Base-by-base conservation (phyloP, 768 basidiomycete species). In the Calocera cornea region DNA sequence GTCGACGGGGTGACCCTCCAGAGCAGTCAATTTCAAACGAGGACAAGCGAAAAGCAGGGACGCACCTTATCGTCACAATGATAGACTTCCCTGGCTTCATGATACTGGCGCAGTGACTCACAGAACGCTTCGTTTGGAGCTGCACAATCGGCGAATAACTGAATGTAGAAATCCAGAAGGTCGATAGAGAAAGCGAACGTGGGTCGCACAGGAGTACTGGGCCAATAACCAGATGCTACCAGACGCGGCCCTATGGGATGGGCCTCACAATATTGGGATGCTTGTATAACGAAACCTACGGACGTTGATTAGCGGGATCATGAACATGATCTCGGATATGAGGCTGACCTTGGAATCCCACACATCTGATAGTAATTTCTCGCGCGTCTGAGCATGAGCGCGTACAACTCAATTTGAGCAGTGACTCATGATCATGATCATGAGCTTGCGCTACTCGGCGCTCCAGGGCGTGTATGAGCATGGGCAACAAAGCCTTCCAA, bases 81-180 rank as follows among this genome's bases (percentile, higher is more conserved):
- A 33, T 22, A 41, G 5, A 64, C 29, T 14, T 22, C 64, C 10
- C 22, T 11, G 2, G 17, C 27, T 8, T 16, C 31, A 60, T 63
- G 64, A 27, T 64, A 68, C 24, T 22, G 27, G 34, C 29, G 34
- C 7, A 68, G 31, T 8, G 41, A 34, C 22, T 64, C 41, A 29
- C 60, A 36, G 24, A 60, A 68, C 12, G 63, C 67, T 19, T 60
- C 64, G 33, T 34, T 29, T n/a, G 63, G 63, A 29, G 64, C 60
- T 11, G 64, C 47, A 11, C 63, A 40, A 29, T 68, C 27, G 1
- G 64, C 36, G 19, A 60, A 68, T 19, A 40, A 31, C 36, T 34
- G 36, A 11, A 40, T 8, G 29, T 64, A 41, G 22, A 64, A 65
- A 11, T 41, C 64, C 10, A 68, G 40, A 17, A 68, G 64, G 2